These are phyloP conservation scores for Pichia gijzeniarum DNA, from an alignment of 805 yeast genomes.

Conservation along the genomic window DNA sequence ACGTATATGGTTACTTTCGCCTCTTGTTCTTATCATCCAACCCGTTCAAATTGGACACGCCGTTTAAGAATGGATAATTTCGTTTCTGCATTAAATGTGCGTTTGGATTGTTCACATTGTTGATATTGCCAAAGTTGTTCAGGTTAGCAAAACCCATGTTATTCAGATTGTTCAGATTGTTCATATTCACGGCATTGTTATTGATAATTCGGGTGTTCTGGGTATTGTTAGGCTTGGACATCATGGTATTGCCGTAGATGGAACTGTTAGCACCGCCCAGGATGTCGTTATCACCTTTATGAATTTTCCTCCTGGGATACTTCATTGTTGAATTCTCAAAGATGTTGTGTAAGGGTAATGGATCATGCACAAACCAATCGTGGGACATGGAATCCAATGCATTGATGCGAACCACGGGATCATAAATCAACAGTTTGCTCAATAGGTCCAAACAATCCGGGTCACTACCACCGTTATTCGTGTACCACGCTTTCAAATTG, in stretches of 20 bases:
- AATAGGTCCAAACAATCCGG: conserved; percentile 62
- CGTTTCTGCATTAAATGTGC: conserved; percentile 9
- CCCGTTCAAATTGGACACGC: not conserved
- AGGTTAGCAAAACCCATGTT: conserved; percentile 5
- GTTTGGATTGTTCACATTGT: not conserved
- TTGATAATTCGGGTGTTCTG: not conserved
- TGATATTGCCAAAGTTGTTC: conserved; percentile 4
- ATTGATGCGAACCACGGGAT: conserved; percentile 73
- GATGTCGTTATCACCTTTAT: conserved; percentile 82
- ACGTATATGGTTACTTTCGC: conserved; percentile 2
- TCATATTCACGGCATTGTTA: conserved; percentile 8
- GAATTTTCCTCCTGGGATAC: conserved; percentile 83
- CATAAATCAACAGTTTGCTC: conserved; percentile 64
- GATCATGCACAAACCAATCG: conserved; percentile 67
- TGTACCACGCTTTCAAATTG: conserved; percentile 79
- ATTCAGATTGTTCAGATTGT: not conserved
- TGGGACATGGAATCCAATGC: conserved; percentile 74
- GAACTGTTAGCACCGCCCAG: conserved; percentile 25
- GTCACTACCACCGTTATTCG: conserved; percentile 70
- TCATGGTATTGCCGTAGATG: conserved; percentile 11
- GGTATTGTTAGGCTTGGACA: no score
- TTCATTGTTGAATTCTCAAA: conserved; percentile 67
- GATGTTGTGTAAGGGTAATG: conserved; percentile 61
- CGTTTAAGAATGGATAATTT: conserved; percentile 14
- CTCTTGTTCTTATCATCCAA: conserved; percentile 7